Conservation (phyloP, 1,284 basidiomycete species). For the Naganishia sp. region DNA sequence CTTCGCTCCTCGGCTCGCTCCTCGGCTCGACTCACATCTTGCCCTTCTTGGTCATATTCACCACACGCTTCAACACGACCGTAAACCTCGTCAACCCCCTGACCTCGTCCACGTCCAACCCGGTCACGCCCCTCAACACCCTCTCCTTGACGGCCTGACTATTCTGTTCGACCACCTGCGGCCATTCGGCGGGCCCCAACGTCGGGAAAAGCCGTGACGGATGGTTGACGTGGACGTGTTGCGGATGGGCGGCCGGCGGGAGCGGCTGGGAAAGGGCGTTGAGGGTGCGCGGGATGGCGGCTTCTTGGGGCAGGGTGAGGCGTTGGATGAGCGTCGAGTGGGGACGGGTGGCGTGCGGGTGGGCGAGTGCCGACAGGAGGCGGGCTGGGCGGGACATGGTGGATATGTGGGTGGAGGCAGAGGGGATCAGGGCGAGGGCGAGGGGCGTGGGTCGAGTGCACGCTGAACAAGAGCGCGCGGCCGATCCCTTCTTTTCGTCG, state of each 20-base stretch:
- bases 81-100: slow-evolving; percentile 43
- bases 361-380: neutral
- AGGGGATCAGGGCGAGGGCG: neutral
- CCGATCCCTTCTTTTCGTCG: no score
- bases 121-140: slow-evolving; percentile 41
- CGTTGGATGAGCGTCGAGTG: slow-evolving; percentile 16
- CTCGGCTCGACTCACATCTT: slow-evolving; percentile 47
- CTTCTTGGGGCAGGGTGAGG: neutral
- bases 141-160: slow-evolving; percentile 35
- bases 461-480: no score
- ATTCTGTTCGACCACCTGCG: slow-evolving; percentile 33
- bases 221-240: slow-evolving; percentile 29
- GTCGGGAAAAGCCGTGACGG: slow-evolving; percentile 18
- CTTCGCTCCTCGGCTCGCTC: neutral
- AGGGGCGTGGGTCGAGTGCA: neutral
- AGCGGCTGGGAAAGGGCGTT: neutral
- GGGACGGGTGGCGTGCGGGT: neutral
- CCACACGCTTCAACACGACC: slow-evolving; percentile 45
- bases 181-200: neutral
- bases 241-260: neutral
- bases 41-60: slow-evolving; percentile 54
- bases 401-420: neutral
- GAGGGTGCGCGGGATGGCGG: slow-evolving; percentile 7
- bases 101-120: slow-evolving; percentile 41
- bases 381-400: slow-evolving; percentile 14